These are phyloP conservation scores for Exobasidium cylindrosporum DNA, from an alignment of 1,284 basidiomycete genomes.

Conservation along the genomic window DNA sequence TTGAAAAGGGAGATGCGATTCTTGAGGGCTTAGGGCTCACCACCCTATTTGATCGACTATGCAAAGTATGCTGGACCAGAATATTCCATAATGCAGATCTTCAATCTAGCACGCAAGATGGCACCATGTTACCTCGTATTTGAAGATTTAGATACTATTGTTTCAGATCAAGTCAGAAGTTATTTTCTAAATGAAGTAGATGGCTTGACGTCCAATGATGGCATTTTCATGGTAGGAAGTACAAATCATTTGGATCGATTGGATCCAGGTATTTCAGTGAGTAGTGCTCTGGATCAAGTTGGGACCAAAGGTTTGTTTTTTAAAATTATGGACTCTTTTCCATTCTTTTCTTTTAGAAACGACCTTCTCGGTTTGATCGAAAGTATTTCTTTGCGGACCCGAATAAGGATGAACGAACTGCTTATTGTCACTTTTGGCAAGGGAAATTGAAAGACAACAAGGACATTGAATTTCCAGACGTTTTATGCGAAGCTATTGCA, in stretches of 20 bases:
- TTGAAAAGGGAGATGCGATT: neutral
- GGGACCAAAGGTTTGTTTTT: neutral
- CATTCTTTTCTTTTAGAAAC: neutral
- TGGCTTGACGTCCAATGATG: conserved; percentile 4
- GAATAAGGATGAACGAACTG: neutral
- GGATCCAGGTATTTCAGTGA: conserved; percentile 9
- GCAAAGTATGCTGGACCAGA: neutral
- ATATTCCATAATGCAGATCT: conserved; percentile 12
- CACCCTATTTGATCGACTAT: neutral
- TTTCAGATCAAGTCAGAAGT: conserved; percentile 6
- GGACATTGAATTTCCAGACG: conserved; percentile 5
- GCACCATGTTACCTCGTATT: conserved; percentile 9
- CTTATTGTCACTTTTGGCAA: conserved; percentile 10
- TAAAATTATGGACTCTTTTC: neutral
- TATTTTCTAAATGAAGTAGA: conserved; percentile 14
- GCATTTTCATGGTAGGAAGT: conserved; percentile 8
- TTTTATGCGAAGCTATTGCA: conserved; percentile 2
- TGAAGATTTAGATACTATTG: conserved; percentile 9
- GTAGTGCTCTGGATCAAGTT: neutral
- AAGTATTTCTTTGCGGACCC: conserved; percentile 8
- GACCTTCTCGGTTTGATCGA: conserved; percentile 10
- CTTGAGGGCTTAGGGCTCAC: neutral
- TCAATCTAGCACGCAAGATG: neutral
- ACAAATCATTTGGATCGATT: conserved; percentile 12
- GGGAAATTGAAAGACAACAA: conserved; percentile 10